phyloP scores from a whole-genome alignment of 192 early-diverging fungal genomes.

The Backusella morwellensis region DNA sequence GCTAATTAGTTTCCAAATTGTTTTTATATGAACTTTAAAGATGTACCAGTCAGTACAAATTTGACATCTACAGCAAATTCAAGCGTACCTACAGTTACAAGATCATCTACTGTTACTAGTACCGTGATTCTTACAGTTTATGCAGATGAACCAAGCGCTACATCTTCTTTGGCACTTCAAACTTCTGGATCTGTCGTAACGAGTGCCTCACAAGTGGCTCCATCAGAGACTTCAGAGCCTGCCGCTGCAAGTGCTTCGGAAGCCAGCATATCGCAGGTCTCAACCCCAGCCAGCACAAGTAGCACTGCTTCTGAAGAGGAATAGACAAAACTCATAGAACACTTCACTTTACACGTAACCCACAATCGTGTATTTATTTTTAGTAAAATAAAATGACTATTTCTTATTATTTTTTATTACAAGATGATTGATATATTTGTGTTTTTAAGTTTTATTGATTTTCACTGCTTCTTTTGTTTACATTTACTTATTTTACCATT shows the following conservation, averaged over 20 bases:
- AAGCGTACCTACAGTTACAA: neutral
- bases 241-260: neutral
- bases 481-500: conserved; percentile 12
- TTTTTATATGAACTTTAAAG: neutral
- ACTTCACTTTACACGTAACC: neutral
- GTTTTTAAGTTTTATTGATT: neutral
- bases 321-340: neutral
- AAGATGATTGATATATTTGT: neutral
- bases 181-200: neutral
- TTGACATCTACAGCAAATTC: neutral
- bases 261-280: neutral
- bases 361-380: neutral
- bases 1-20: neutral
- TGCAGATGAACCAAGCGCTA: neutral
- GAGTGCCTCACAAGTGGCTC: neutral
- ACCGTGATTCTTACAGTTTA: neutral
- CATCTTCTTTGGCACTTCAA: neutral
- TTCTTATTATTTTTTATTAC: neutral
- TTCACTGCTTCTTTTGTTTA: neutral
- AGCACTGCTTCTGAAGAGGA: neutral
- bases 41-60: neutral
- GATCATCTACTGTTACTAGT: neutral
- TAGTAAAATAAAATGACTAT: neutral
- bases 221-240: neutral
- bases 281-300: neutral